These are phyloP conservation scores for Gonapodya prolifera DNA, from an alignment of 192 early-diverging fungal species.

Conservation along the genomic window DNA sequence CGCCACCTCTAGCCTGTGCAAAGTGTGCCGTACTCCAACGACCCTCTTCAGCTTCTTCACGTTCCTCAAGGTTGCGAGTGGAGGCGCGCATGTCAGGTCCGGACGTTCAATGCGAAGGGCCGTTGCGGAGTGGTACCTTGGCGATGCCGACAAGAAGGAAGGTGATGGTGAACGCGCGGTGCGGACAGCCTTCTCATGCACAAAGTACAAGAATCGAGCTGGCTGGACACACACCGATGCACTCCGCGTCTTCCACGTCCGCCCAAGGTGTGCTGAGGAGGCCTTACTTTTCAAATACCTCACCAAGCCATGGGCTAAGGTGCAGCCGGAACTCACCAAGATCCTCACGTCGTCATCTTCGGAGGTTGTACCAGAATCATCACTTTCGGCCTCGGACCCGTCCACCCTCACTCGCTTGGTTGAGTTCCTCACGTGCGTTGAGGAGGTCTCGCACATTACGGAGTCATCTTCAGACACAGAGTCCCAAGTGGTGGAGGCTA, in stretches of 20 bases:
- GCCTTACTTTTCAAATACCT: too few relatives aligned
- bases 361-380: too few relatives aligned
- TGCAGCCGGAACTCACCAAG: too few relatives aligned
- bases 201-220: slow-evolving; percentile 17
- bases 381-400: not conserved
- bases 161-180: not conserved
- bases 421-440: not conserved
- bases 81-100: too few relatives aligned
- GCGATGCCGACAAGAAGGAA: not conserved
- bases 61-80: not conserved
- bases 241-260: slow-evolving; percentile 10
- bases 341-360: too few relatives aligned
- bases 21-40: slow-evolving; percentile 1
- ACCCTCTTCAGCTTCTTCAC: not conserved
- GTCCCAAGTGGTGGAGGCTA: slow-evolving; percentile 5
- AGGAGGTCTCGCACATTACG: not conserved
- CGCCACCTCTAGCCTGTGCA: not conserved
- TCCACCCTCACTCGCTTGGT: not conserved
- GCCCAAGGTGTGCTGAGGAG: too few relatives aligned
- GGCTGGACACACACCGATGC: slow-evolving; percentile 17
- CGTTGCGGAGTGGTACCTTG: slow-evolving; percentile 11
- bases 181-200: slow-evolving; percentile 9
- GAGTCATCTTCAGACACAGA: not conserved
- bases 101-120: slow-evolving; percentile 1
- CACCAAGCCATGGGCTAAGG: too few relatives aligned